Conservation (phyloP, 1,284 basidiomycete genomes). For the Golubevia sp. region DNA sequence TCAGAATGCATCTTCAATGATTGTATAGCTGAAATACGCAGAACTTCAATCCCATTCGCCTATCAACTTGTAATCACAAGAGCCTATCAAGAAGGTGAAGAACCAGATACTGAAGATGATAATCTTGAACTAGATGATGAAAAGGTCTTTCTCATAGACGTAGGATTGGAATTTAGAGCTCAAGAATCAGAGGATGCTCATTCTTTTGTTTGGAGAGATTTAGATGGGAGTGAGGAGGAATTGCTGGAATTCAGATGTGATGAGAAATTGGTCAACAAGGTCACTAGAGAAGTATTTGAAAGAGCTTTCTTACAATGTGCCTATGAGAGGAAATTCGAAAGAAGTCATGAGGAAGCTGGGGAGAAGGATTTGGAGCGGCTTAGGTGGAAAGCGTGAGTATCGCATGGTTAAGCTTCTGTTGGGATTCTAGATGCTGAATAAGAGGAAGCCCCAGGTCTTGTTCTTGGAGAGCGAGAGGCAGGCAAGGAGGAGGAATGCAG, state of each 20-base stretch:
- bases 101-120: constrained; percentile 80
- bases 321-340: constrained; percentile 69
- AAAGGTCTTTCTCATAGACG: constrained; percentile 76
- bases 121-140: constrained; percentile 74
- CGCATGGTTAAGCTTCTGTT: no score
- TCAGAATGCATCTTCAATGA: constrained; percentile 99
- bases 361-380: constrained; percentile 60
- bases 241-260: constrained; percentile 78
- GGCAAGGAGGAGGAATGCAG: no score
- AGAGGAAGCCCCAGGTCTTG: no score
- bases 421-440: no score
- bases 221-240: constrained; percentile 68
- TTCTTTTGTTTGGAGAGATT: constrained; percentile 70
- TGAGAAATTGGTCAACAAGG: constrained; percentile 71
- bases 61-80: constrained; percentile 94
- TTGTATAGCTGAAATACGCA: constrained; percentile 89
- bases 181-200: constrained; percentile 7
- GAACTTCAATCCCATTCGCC: constrained; percentile 78
- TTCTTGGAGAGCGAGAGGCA: no score
- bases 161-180: neutral
- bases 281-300: constrained; percentile 83
- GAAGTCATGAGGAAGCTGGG: constrained; percentile 46
- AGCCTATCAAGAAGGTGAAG: constrained; percentile 93
- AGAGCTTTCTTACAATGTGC: constrained; percentile 91
- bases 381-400: constrained; percentile 49